Conservation (phyloP, 1,139 yeast genomes). For the Pneumocystis wakefieldiae region DNA sequence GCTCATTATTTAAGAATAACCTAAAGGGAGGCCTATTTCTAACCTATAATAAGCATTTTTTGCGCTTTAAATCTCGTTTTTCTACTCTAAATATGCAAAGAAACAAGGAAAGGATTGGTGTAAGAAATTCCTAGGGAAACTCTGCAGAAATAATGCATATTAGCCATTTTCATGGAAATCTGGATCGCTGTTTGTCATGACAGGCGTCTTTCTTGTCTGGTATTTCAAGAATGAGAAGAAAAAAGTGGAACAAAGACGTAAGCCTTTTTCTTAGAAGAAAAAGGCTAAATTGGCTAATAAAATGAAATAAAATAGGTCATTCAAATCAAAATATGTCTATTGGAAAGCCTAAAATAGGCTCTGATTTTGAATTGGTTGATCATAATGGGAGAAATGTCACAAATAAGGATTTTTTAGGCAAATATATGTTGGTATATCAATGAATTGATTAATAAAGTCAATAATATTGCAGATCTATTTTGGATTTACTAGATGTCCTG, state of each 20-base stretch:
- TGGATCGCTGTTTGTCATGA: slow-evolving; percentile 43
- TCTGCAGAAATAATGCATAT: not conserved
- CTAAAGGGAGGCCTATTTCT: not conserved
- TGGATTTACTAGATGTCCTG: slow-evolving; percentile 96
- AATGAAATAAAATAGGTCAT: slow-evolving; percentile 26
- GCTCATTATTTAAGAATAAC: not conserved
- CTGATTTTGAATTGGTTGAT: slow-evolving; percentile 63
- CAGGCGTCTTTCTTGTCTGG: slow-evolving; percentile 57
- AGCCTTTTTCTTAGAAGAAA: not conserved
- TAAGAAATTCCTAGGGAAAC: not conserved
- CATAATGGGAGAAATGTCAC: slow-evolving; percentile 60
- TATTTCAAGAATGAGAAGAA: slow-evolving; percentile 55
- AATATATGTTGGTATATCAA: slow-evolving; percentile 40
- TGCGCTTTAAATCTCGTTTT: not conserved
- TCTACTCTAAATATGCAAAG: not conserved
- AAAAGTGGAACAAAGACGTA: slow-evolving; percentile 4
- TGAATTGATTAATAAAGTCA: not conserved
- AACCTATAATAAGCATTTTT: not conserved
- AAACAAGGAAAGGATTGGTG: not conserved
- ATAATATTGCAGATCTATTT: slow-evolving; percentile 39
- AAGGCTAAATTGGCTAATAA: not conserved
- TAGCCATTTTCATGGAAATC: slow-evolving; percentile 67
- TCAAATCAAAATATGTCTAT: slow-evolving; percentile 74
- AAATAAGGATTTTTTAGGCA: slow-evolving; percentile 56
- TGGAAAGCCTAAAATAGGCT: slow-evolving; percentile 90